A percentile compares a stretch with the other conserved stretches of the same genome.
These are phyloP conservation scores for Dendrobium nobile DNA, from an alignment of 106 monocot species.

Conservation along the genomic window DNA sequence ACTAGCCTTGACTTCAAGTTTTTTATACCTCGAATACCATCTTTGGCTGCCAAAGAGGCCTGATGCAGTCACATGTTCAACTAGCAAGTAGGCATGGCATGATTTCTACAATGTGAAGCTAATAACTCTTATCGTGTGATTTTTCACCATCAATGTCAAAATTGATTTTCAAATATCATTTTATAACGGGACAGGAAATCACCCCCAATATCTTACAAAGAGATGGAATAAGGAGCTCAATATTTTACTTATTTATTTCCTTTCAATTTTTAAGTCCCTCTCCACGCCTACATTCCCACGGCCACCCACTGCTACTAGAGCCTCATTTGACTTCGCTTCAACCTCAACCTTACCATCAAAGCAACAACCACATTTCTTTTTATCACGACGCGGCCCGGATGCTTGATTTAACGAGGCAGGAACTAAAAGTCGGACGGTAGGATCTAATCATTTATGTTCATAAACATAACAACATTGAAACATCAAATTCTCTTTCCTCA, in stretches of 20 bases:
- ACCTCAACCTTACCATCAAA: neutral
- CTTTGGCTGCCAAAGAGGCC: neutral
- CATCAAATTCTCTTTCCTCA: too few relatives aligned
- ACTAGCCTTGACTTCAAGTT: neutral
- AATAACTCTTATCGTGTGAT: neutral
- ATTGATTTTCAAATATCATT: neutral
- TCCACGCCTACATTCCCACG: neutral
- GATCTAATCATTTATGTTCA: too few relatives aligned
- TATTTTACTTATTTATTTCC: neutral
- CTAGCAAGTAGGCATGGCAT: neutral
- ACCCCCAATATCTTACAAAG: neutral
- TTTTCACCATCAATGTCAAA: neutral
- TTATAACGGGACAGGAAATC: neutral
- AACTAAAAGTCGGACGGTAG: too few relatives aligned
- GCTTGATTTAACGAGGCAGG: too few relatives aligned
- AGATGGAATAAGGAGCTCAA: neutral
- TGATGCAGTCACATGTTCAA: neutral
- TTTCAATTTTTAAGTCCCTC: neutral
- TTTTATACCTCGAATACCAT: neutral
- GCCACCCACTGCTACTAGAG: neutral
- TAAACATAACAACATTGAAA: too few relatives aligned
- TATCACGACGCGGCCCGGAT: too few relatives aligned
- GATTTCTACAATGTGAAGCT: neutral
- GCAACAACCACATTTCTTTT: neutral
- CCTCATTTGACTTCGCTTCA: neutral